Base-by-base conservation (phyloP, 352 stramenopile species). In the Phytophthora kernoviae region DNA sequence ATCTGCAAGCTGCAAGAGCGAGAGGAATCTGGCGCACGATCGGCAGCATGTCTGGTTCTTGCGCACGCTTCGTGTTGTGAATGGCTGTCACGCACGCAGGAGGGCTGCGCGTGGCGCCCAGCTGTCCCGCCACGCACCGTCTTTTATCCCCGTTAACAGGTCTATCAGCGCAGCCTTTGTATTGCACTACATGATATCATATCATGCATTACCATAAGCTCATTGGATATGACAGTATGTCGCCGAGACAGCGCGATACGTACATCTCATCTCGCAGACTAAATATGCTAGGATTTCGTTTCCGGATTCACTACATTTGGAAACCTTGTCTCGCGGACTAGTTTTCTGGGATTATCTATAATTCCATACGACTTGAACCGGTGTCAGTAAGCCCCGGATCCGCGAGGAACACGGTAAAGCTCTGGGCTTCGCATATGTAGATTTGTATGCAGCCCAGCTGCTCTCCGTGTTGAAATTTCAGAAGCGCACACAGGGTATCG, bases 351-450 rank as follows among this genome's bases (percentile, higher is more conserved):
- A 61, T 63, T 55, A 5, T 1, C 6, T 47, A 1, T 0, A 5
- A 33, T 12, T 14, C 1, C 1, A n/a, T 1, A 33, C 22, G 1
- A 62, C 14, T 1, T 8, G 39, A 61, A 55, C 30, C 22, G 11
- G 26, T 30, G 1, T 0, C 12, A 58, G 53, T 67, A 14, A 61
- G 57, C 55, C 58, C 70, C 52, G 11, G 15, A 26, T 73, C 47
- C 37, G 68, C 64, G 65, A 75, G 61, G 30, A 81, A 81, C 68
- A 80, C 71, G 71, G 62, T 58, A 34, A 51, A 61, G 34, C 44
- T 20, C 15, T 20, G 39, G 36, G n/a, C 36, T 27, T 36, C 70
- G 69, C 69, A 78, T 69, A 62, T 60, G 36, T 24, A 4, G 34
- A 14, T 65, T 54, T 65, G 56, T 75, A 78, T 78, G 69, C 65